A percentile compares a stretch with the other conserved stretches of the same genome.
Conservation (phyloP, 805 yeast species). For the Saturnispora hagleri region DNA sequence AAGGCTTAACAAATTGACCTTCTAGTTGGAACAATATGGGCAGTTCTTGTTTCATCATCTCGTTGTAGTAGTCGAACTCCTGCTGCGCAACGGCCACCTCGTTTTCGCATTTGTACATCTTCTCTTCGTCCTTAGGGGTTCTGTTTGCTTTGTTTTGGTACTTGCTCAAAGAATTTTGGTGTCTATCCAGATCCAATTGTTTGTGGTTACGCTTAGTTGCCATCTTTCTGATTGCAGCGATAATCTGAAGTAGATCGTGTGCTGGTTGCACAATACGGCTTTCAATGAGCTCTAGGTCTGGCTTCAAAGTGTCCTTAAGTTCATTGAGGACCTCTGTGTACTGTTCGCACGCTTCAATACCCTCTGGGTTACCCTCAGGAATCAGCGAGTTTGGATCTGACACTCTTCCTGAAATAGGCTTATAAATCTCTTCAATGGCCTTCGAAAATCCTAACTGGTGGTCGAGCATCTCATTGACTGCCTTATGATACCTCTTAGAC, state of each 20-base stretch:
- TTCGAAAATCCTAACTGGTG: slow-evolving; percentile 94
- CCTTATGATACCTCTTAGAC: slow-evolving; percentile 79
- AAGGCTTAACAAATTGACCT: slow-evolving; percentile 85
- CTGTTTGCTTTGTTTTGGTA: slow-evolving; percentile 75
- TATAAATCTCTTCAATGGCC: slow-evolving; percentile 90
- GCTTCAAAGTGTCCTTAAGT: slow-evolving; percentile 75
- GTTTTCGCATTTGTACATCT: slow-evolving; percentile 78
- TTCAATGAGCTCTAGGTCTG: slow-evolving; percentile 89
- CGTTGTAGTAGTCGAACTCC: slow-evolving; percentile 93
- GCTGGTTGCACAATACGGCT: slow-evolving; percentile 86
- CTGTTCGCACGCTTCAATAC: slow-evolving; percentile 88
- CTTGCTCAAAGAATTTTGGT: slow-evolving; percentile 57
- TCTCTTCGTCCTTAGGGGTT: slow-evolving; percentile 85
- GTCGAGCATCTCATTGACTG: slow-evolving; percentile 88
- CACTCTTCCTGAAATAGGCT: slow-evolving; percentile 88
- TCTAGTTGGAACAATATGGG: slow-evolving; percentile 84
- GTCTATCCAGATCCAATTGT: slow-evolving; percentile 88
- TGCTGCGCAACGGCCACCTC: slow-evolving; percentile 86
- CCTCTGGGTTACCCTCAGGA: slow-evolving; percentile 94
- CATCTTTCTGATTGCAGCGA: slow-evolving; percentile 82
- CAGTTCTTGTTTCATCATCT: slow-evolving; percentile 82
- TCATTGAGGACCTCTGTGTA: slow-evolving; percentile 83
- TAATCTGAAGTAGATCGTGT: slow-evolving; percentile 76
- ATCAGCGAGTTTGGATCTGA: slow-evolving; percentile 80
- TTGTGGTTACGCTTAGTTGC: slow-evolving; percentile 92